Base-by-base conservation (phyloP, 805 yeast species). In the Tetrapisispora taiwanensis region DNA sequence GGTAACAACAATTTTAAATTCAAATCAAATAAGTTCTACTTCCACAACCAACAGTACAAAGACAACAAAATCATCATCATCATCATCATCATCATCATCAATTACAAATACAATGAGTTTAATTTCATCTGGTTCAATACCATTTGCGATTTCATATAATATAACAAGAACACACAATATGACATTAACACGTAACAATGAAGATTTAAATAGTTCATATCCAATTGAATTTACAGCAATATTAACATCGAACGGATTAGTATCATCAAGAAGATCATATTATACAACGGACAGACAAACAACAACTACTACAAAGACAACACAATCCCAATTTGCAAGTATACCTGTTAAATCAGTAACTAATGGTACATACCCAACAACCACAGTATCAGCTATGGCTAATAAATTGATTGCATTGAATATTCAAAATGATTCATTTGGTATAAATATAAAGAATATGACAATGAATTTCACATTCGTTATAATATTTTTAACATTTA, bases 91-190 rank as follows among this genome's bases (percentile, higher is more conserved):
- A 9, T 18, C 30, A 8, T 30, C 22, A 1, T 7, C 15, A 4
- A 37, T 9, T 12, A 8, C 18, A 10, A 17, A 10, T 15, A 15
- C n/a, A 3, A 41, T 48, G 8, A 35, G 46, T 19, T 50, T 59
- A n/a, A 66, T 76, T 10, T 30, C 44, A 31, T 67, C 75, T 0
- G 76, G 75, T 3, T 28, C 50, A 14, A 76, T 77, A 15, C 81
- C 82, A 17, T 76, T 70, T 52, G 81, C 81, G 0, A 60, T 60
- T 5, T 41, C 59, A 0, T 59, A 59, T 26, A 65, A 60, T 42
- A 35, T 56, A 8, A 57, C 66, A 0, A 48, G 42, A 6, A 49
- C 47, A 18, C 32, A 30, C n/a, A 39, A 41, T 12, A 31, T 55
- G 44, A 51, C 53, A 13, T 17, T 44, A 17, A 24, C 22, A 30